Conservation (phyloP, 805 yeast species). For the Schwanniomyces vanrijiae region DNA sequence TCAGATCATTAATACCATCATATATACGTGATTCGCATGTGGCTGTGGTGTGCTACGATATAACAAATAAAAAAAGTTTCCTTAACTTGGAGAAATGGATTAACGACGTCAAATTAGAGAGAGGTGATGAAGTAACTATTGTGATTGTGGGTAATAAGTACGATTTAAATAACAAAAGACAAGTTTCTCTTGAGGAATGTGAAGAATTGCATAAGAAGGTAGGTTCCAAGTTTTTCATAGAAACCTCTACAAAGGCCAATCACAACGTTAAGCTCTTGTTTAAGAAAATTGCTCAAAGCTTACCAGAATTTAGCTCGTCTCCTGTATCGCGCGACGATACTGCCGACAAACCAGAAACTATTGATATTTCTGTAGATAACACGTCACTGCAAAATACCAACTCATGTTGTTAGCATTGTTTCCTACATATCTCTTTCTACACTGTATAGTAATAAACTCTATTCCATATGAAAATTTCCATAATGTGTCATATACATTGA, state of each 20-base stretch:
- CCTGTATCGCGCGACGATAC: slow-evolving; percentile 7
- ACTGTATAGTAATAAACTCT: neutral
- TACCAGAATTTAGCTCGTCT: slow-evolving; percentile 69
- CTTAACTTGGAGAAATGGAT: slow-evolving; percentile 88
- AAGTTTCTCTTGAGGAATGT: slow-evolving; percentile 82
- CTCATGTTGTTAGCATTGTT: slow-evolving; percentile 13
- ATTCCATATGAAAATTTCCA: neutral
- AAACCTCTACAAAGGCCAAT: slow-evolving; percentile 93
- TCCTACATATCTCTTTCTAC: neutral
- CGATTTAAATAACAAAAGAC: slow-evolving; percentile 78
- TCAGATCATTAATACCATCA: slow-evolving; percentile 90
- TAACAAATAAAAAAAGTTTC: slow-evolving; percentile 82
- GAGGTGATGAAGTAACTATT: slow-evolving; percentile 86
- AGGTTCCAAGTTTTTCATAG: slow-evolving; percentile 80
- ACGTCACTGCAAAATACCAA: slow-evolving; percentile 10
- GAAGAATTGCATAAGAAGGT: slow-evolving; percentile 69
- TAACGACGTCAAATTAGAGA: slow-evolving; percentile 89
- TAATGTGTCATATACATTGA: too few species aligned
- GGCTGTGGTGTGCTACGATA: slow-evolving; percentile 95
- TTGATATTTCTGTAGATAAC: slow-evolving; percentile 37
- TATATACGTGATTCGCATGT: slow-evolving; percentile 95
- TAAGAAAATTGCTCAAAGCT: slow-evolving; percentile 84
- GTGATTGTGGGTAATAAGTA: slow-evolving; percentile 91
- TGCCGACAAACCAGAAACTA: slow-evolving; percentile 31
- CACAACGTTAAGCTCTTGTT: slow-evolving; percentile 88